Evolutionary conservation across 2,329 filamentous ascomycete species (phyloP).

Genomic region (Aspergillus texensis): DNA sequence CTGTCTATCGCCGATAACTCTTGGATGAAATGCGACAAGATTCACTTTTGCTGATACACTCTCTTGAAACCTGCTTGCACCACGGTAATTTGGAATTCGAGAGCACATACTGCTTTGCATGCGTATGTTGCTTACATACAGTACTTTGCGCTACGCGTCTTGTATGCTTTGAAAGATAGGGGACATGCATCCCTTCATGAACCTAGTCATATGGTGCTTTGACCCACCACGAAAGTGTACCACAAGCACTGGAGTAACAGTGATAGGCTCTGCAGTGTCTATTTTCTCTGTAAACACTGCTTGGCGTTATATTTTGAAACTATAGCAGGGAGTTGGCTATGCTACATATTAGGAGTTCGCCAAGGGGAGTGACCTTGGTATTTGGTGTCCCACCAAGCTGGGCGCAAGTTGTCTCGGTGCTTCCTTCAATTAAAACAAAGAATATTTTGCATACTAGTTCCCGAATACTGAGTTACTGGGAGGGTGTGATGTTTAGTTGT

Average conservation of each 20-base stretch:
- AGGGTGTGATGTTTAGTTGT: neutral
- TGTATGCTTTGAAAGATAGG: neutral
- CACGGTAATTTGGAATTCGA: neutral
- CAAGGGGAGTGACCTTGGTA: neutral
- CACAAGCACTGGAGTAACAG: too few species aligned
- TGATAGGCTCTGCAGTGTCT: neutral
- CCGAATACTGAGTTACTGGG: neutral
- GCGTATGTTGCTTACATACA: neutral
- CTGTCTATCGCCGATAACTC: constrained; percentile 17
- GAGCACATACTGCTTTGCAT: neutral
- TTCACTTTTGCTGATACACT: constrained; percentile 3
- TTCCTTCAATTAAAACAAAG: neutral
- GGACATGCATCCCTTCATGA: neutral
- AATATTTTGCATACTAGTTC: neutral
- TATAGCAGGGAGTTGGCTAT: neutral
- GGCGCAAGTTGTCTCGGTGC: neutral
- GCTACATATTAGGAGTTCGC: neutral
- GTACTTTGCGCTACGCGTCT: neutral
- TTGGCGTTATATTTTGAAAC: neutral
- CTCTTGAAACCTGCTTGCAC: neutral
- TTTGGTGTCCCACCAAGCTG: neutral
- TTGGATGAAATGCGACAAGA: constrained; percentile 4
- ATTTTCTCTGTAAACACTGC: neutral
- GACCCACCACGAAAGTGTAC: neutral
- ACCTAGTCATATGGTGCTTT: constrained; percentile 3